Conservation (phyloP, 164 flowering plant species). For the Hamamelis virginiana region DNA sequence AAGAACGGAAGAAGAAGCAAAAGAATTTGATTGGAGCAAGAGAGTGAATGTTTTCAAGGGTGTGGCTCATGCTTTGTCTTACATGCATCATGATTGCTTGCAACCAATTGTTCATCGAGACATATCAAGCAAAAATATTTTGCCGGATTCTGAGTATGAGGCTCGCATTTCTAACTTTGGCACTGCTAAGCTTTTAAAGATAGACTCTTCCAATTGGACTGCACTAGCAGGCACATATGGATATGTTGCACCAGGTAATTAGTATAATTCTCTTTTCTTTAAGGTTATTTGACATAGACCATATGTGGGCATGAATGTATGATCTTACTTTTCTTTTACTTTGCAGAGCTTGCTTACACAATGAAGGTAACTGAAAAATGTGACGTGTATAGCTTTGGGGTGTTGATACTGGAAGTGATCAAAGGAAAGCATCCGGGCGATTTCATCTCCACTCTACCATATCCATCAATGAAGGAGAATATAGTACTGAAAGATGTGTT, state of each 20-base stretch:
- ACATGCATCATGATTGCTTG: conserved; percentile 20
- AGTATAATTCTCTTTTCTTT: not conserved
- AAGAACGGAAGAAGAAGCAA: conserved; percentile 2
- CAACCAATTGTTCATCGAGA: conserved; percentile 18
- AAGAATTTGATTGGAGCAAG: conserved; percentile 10
- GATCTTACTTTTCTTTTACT: no score
- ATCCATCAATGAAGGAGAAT: not conserved
- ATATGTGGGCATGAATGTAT: no score
- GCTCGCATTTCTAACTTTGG: conserved; percentile 16
- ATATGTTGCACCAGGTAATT: no score
- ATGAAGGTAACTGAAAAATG: conserved; percentile 25
- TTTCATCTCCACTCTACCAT: not conserved
- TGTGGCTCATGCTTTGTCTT: conserved; percentile 16
- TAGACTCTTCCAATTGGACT: conserved; percentile 15
- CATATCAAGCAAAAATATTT: conserved; percentile 14
- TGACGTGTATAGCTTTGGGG: conserved; percentile 33
- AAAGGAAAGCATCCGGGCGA: conserved; percentile 28
- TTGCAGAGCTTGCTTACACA: conserved; percentile 14
- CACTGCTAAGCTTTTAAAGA: conserved; percentile 14
- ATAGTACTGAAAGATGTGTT: conserved; percentile 5
- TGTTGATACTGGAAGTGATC: conserved; percentile 21
- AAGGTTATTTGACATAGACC: no score
- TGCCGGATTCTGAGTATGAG: conserved; percentile 20
- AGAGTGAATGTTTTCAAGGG: conserved; percentile 10
- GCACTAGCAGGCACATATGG: not conserved